phyloP scores from a whole-genome alignment of 129 eudicot genomes.

The Mikania micrantha region DNA sequence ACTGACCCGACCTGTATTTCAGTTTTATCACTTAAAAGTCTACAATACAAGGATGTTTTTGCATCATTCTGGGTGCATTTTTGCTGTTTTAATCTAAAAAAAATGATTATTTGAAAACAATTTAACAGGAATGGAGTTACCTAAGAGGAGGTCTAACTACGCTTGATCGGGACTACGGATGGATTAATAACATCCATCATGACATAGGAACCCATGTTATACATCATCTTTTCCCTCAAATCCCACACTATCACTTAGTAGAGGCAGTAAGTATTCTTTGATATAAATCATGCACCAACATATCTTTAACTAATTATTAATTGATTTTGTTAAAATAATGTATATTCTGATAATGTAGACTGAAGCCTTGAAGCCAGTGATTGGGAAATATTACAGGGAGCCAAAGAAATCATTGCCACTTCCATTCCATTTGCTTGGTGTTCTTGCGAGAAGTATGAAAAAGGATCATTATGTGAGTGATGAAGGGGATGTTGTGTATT shows the following conservation, averaged over 20 bases:
- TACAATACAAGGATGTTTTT: background rate
- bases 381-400: conserved; percentile 77
- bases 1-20: background rate
- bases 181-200: conserved; percentile 97
- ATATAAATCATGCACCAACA: background rate
- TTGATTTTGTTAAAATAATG: too few species aligned
- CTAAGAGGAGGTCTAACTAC: conserved; percentile 98
- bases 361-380: conserved; percentile 67
- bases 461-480: conserved; percentile 86
- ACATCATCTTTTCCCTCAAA: conserved; percentile 98
- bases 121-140: conserved; percentile 88
- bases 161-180: conserved; percentile 93
- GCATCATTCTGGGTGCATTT: background rate
- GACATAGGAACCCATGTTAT: conserved; percentile 97
- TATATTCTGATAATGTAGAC: conserved; percentile 40
- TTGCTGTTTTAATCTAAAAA: background rate
- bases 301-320: background rate
- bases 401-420: conserved; percentile 65
- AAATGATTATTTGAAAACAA: background rate
- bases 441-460: conserved; percentile 56
- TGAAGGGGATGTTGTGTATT: conserved; percentile 74
- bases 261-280: conserved; percentile 62
- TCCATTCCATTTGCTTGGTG: conserved; percentile 65
- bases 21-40: conserved; percentile 2
- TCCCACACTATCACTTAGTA: conserved; percentile 87